phyloP scores from a whole-genome alignment of 768 basidiomycete species.

The Termitomyces bulborhizus region DNA sequence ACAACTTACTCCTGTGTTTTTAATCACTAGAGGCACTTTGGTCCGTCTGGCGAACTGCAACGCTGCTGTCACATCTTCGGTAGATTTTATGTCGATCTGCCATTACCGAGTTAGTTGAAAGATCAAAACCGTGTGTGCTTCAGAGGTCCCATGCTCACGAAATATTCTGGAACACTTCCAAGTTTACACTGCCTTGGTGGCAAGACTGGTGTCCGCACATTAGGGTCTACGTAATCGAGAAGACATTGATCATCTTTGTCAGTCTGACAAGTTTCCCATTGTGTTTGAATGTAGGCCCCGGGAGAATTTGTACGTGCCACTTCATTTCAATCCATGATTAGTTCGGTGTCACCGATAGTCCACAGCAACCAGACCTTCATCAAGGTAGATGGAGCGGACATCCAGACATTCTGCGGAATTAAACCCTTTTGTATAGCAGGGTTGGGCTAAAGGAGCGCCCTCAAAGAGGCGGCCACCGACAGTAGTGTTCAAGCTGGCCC shows the following conservation, averaged over 20 bases:
- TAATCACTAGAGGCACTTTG: slow-evolving; percentile 36
- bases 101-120: not conserved
- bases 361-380: slow-evolving; percentile 12
- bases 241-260: slow-evolving; percentile 36
- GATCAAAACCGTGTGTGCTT: not conserved
- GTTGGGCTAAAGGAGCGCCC: slow-evolving; percentile 17
- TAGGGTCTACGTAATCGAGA: slow-evolving; percentile 31
- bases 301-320: slow-evolving; percentile 16
- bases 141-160: slow-evolving; percentile 21
- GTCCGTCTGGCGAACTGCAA: slow-evolving; percentile 36
- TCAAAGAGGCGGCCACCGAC: slow-evolving; percentile 13
- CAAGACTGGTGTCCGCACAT: slow-evolving; percentile 18
- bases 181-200: slow-evolving; percentile 24
- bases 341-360: not conserved
- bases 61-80: slow-evolving; percentile 36
- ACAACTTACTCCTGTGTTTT: slow-evolving; percentile 45
- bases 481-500: slow-evolving; percentile 12
- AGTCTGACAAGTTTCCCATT: slow-evolving; percentile 54
- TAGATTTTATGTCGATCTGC: slow-evolving; percentile 27
- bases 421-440: slow-evolving; percentile 16
- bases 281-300: slow-evolving; percentile 28
- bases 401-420: slow-evolving; percentile 11
- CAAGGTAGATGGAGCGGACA: slow-evolving; percentile 14
- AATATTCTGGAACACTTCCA: slow-evolving; percentile 33
- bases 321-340: not conserved